Percentiles rank a stretch among this genome's conserved stretches.
Evolutionary conservation across 495 filamentous ascomycete genomes (phyloP).

Genomic region (Durotheca rogersii): DNA sequence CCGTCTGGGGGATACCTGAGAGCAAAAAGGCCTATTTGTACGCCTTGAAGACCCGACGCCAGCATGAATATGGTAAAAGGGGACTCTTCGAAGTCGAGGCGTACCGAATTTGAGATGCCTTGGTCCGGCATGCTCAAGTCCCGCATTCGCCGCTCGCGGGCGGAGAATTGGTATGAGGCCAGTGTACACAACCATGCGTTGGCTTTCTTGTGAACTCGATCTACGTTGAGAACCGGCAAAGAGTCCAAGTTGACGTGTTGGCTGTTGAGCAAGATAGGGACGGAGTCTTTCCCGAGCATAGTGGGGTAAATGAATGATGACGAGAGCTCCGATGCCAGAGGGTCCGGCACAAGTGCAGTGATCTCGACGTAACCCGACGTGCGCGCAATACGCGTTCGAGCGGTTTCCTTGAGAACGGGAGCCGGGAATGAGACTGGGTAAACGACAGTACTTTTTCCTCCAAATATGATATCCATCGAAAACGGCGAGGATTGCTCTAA

Average conservation of each 20-base stretch:
- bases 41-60: slow-evolving; percentile 43
- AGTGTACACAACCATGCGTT: slow-evolving; percentile 42
- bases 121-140: slow-evolving; percentile 8
- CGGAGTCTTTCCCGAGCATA: slow-evolving; percentile 3
- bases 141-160: slow-evolving; percentile 41
- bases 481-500: slow-evolving; percentile 36
- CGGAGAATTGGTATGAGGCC: slow-evolving; percentile 40
- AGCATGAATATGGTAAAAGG: slow-evolving; percentile 48
- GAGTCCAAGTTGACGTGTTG: slow-evolving; percentile 45
- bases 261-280: slow-evolving; percentile 40
- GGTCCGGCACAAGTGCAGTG: slow-evolving; percentile 37
- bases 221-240: slow-evolving; percentile 42
- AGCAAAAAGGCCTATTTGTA: slow-evolving; percentile 39
- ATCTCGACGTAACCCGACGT: slow-evolving; percentile 51
- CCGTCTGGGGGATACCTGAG: slow-evolving; percentile 33
- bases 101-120: slow-evolving; percentile 17
- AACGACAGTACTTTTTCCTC: slow-evolving; percentile 17
- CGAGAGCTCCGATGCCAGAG: slow-evolving; percentile 22
- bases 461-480: slow-evolving; percentile 37
- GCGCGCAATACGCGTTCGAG: slow-evolving; percentile 47
- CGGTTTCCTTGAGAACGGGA: slow-evolving; percentile 39
- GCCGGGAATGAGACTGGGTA: slow-evolving; percentile 41
- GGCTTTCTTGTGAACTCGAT: slow-evolving; percentile 19
- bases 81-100: slow-evolving; percentile 51
- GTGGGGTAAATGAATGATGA: slow-evolving; percentile 37